Conservation (phyloP, 257 asterid genomes). For the Buddleja alternifolia region DNA sequence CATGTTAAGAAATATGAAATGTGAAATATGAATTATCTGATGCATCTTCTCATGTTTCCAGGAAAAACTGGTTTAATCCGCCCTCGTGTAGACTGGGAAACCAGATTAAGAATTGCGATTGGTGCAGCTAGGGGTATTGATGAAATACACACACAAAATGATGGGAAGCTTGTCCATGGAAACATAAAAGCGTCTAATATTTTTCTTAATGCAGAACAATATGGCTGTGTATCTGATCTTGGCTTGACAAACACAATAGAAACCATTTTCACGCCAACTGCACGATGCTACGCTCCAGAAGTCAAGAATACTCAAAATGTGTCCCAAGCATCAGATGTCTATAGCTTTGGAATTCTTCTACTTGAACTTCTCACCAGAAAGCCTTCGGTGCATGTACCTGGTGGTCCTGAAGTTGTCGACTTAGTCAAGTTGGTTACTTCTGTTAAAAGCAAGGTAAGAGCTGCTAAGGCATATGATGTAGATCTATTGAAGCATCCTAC, state of each 20-base stretch:
- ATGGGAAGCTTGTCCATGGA: constrained; percentile 37
- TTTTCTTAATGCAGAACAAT: constrained; percentile 18
- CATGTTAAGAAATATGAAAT: neutral
- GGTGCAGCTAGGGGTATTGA: constrained; percentile 41
- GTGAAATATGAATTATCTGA: neutral
- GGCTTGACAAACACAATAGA: constrained; percentile 4
- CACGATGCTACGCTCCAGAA: constrained; percentile 32
- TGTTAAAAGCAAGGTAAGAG: constrained; percentile 10
- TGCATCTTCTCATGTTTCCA: constrained; percentile 9
- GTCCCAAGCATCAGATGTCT: constrained; percentile 42
- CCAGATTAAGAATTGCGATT: constrained; percentile 2
- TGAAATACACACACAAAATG: constrained; percentile 22
- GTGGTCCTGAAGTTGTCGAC: constrained; percentile 35
- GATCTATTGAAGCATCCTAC: constrained; percentile 20
- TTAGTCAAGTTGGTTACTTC: constrained; percentile 35
- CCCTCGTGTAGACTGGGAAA: neutral
- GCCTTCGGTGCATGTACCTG: constrained; percentile 13
- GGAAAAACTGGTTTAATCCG: neutral
- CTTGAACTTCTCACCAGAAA: constrained; percentile 36
- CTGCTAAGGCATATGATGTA: constrained; percentile 33
- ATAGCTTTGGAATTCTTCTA: constrained; percentile 39
- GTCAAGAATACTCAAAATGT: constrained; percentile 14
- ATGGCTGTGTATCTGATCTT: constrained; percentile 34
- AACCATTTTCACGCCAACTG: constrained; percentile 13
- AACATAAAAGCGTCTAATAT: constrained; percentile 38